phyloP scores from a whole-genome alignment of 768 basidiomycete genomes.

The Phylloporus sp. region DNA sequence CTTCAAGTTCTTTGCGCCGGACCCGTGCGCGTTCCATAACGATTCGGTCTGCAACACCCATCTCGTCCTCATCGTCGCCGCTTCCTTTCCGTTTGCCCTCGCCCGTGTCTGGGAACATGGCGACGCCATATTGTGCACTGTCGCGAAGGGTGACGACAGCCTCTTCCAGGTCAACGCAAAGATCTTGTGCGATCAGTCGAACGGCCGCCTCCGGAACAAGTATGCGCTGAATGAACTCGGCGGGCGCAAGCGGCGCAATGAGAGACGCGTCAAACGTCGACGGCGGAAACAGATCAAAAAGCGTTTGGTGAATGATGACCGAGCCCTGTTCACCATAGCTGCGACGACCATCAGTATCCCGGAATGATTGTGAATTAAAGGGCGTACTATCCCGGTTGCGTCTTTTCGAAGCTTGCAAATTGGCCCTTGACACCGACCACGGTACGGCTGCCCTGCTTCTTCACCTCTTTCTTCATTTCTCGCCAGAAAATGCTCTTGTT shows the following conservation, averaged over 20 bases:
- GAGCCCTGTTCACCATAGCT: conserved; percentile 88
- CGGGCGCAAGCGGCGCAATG: conserved; percentile 60
- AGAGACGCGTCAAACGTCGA: conserved; percentile 47
- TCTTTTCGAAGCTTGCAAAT: conserved; percentile 73
- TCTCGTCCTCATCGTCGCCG: conserved; percentile 32
- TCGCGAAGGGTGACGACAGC: conserved; percentile 64
- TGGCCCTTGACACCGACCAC: conserved; percentile 68
- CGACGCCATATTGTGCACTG: conserved; percentile 78
- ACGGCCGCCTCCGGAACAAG: conserved; percentile 88
- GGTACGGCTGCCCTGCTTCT: conserved; percentile 58
- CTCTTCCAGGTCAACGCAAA: conserved; percentile 37
- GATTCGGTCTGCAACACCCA: conserved; percentile 36
- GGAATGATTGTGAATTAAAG: neutral
- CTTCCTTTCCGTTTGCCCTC: conserved; percentile 29
- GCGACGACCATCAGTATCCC: neutral
- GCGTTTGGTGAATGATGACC: conserved; percentile 70
- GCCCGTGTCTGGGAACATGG: conserved; percentile 66
- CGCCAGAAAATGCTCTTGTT: conserved; percentile 61
- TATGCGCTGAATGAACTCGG: conserved; percentile 76
- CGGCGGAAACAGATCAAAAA: conserved; percentile 72
- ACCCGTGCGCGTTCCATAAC: conserved; percentile 40
- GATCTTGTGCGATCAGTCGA: conserved; percentile 78
- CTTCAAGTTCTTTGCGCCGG: conserved; percentile 38
- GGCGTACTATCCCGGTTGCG: conserved; percentile 87
- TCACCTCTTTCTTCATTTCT: conserved; percentile 58